These are phyloP conservation scores for Biscogniauxia mediterranea DNA, from an alignment of 2,329 filamentous ascomycete genomes.

Conservation along the genomic window DNA sequence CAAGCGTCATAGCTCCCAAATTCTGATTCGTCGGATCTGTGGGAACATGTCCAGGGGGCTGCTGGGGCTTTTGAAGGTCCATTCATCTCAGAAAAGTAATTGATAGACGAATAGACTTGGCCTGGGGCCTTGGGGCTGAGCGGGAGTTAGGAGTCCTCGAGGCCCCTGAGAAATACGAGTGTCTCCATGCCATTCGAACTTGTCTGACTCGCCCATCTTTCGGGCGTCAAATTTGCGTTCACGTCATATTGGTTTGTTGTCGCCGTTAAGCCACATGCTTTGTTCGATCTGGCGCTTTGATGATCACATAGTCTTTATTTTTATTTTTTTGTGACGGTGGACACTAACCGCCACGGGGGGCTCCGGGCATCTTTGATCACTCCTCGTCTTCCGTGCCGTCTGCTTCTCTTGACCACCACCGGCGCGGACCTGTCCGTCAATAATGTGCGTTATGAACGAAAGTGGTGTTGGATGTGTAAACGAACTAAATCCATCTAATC, in stretches of 20 bases:
- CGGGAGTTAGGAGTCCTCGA: slow-evolving; percentile 18
- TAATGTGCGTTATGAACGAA: not conserved
- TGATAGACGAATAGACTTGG: slow-evolving; percentile 7
- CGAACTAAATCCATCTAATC: not conserved
- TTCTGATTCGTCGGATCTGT: slow-evolving; percentile 17
- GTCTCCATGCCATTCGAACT: not conserved
- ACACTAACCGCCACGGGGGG: not conserved
- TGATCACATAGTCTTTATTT: slow-evolving; percentile 16
- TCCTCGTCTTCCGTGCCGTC: not conserved
- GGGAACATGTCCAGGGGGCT: slow-evolving; percentile 6
- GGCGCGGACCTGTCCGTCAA: not conserved
- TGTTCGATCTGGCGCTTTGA: slow-evolving; percentile 17
- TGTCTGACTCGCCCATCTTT: slow-evolving; percentile 1
- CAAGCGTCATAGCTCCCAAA: slow-evolving; percentile 17
- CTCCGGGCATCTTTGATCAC: not conserved
- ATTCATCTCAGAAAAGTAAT: slow-evolving; percentile 13
- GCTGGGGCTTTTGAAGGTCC: slow-evolving; percentile 8
- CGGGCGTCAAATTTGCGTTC: slow-evolving; percentile 18
- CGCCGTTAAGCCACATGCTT: slow-evolving; percentile 14
- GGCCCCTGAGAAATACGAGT: slow-evolving; percentile 2
- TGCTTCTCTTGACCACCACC: not conserved
- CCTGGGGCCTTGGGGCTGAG: slow-evolving; percentile 18
- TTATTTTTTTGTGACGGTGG: not conserved
- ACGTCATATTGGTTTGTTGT: slow-evolving; percentile 5
- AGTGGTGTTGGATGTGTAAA: not conserved